Conservation (phyloP, 257 asterid genomes). For the Mentha longifolia region DNA sequence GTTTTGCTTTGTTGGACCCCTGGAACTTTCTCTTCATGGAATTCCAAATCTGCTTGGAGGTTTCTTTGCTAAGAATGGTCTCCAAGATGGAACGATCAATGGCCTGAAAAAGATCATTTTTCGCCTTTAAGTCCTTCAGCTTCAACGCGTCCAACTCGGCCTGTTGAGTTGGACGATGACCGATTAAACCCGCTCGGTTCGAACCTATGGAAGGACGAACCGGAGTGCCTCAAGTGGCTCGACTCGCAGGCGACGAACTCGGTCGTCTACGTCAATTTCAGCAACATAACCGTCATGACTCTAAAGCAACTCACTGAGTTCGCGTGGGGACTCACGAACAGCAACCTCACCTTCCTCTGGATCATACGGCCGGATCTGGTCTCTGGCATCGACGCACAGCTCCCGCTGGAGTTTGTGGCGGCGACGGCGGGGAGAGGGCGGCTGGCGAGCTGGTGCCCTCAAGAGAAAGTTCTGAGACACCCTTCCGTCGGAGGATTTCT, state of each 20-base stretch:
- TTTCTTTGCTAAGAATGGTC: too few species aligned
- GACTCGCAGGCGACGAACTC: slow-evolving; percentile 42
- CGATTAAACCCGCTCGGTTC: slow-evolving; percentile 35
- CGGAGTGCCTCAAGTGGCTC: slow-evolving; percentile 56
- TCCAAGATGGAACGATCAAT: too few species aligned
- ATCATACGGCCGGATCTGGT: slow-evolving; percentile 59
- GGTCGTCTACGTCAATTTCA: slow-evolving; percentile 27
- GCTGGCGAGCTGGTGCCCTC: slow-evolving; percentile 57
- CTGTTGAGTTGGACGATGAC: slow-evolving; percentile 21
- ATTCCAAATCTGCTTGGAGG: too few species aligned
- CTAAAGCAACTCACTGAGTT: slow-evolving; percentile 50
- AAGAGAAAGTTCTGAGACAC: slow-evolving; percentile 57
- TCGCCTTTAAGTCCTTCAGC: too few species aligned
- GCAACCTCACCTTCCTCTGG: slow-evolving; percentile 52
- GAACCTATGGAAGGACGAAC: slow-evolving; percentile 63
- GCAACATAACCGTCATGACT: slow-evolving; percentile 51
- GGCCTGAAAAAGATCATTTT: too few species aligned
- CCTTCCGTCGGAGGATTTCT: slow-evolving; percentile 58
- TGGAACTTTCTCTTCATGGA: too few species aligned
- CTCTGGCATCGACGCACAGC: slow-evolving; percentile 35
- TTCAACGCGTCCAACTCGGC: too few species aligned
- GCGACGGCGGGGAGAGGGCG: slow-evolving; percentile 45
- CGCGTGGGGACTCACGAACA: slow-evolving; percentile 64
- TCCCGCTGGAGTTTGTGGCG: slow-evolving; percentile 42
- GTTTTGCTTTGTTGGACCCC: too few species aligned